Evolutionary conservation across 164 flowering plant genomes (phyloP).

Genomic region (Piper longum): DNA sequence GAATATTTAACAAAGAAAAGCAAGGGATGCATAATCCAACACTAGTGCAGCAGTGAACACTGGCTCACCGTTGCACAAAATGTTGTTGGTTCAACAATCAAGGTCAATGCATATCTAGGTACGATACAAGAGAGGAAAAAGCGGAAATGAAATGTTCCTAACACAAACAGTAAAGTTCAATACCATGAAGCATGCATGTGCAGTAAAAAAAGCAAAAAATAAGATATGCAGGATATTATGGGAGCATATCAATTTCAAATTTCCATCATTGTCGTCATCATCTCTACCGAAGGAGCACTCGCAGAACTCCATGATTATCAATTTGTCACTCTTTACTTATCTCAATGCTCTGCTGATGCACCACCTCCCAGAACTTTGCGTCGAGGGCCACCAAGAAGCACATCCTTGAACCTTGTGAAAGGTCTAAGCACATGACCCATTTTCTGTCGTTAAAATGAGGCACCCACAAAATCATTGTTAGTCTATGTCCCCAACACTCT

Average conservation of each 20-base stretch:
- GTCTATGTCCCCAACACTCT: no score
- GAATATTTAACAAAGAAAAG: no score
- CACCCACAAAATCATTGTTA: no score
- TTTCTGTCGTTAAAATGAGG: constrained; percentile 24
- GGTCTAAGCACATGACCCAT: constrained; percentile 46
- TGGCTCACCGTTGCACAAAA: no score
- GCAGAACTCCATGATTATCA: background rate
- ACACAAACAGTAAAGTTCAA: background rate
- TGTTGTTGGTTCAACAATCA: no score
- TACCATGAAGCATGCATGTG: background rate
- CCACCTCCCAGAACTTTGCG: constrained; percentile 28
- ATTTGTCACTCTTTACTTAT: constrained; percentile 12
- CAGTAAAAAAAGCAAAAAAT: no score
- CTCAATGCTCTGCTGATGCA: constrained; percentile 35
- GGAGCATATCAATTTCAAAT: background rate
- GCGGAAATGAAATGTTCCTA: no score
- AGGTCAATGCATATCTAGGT: no score
- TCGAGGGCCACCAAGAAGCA: constrained; percentile 46
- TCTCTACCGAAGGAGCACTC: background rate
- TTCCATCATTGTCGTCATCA: constrained; percentile 1
- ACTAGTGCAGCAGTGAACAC: no score
- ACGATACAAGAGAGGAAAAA: no score
- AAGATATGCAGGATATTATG: background rate
- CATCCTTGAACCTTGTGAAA: constrained; percentile 56
- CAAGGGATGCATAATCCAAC: no score